Evolutionary conservation across 2,329 filamentous ascomycete genomes (phyloP), one percentile per base, ranked within the genome.

Genomic region (Fusarium nisikadoi): DNA sequence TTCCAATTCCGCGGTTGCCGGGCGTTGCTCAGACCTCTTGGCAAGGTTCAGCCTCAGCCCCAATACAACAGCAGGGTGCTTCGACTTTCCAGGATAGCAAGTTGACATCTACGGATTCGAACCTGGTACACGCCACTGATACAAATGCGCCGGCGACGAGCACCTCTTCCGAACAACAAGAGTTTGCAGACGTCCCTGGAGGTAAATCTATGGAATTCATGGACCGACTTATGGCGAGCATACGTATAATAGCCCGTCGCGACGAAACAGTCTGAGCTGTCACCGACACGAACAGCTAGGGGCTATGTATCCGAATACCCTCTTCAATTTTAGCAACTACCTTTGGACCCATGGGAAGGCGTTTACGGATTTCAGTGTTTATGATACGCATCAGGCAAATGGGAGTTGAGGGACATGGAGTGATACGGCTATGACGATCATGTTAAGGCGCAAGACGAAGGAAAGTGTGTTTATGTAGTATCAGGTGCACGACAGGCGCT

Each of bases 211-310:
- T 84, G 79, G 80, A 84, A 31, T 81, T 88, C 43, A 83, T 89
- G 47, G 86, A 88, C 75, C 83, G 83, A 68, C 85, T 89, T 82
- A 84, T 89, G 82, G 76, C 78, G 46, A 87, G 88, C 69, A 79
- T 89, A 19, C 83, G 83, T 45, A 81, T 83, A 54, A 83, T 83
- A 14, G 81, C 80, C 29, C 74, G 74, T 23, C 74, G 75, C 29
- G 50, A 58, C 12, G 57, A 53, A 25, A 36, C 35, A 14, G 19
- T 49, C 29, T 70, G 70, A 58, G 35, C 39, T 57, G 53, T 20
- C 20, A 39, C 29, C 19, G 27, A 45, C n/a, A 64, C 38, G 23
- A 25, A 19, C 23, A 31, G 41, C 35, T 54, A 20, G 36, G 43
- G 43, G 38, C 45, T 58, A 43, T 57, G 53, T 54, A 63, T n/a